Evolutionary conservation across 129 eudicot genomes (phyloP), one percentile per base, ranked within the genome.

Genomic region (Oenanthe sinensis): DNA sequence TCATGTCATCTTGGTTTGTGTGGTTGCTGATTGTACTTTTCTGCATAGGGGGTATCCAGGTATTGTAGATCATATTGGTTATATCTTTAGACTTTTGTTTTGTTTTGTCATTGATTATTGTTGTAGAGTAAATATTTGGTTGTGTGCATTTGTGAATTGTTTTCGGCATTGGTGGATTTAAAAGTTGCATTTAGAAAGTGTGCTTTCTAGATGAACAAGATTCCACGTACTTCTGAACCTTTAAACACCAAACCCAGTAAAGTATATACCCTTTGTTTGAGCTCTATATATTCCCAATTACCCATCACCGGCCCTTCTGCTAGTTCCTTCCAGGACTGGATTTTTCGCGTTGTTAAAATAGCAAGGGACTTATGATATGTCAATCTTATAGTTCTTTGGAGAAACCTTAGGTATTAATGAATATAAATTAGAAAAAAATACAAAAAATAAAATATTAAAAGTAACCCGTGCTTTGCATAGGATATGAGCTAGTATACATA

Each of bases 1-100:
- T 95, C 62, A 95, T 95, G 98, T 91, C 97, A 75, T 75, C 97
- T 67, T 95, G 96, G 98, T 91, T 95, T 82, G 89, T 91, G 75
- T 88, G 93, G 97, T 78, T 91, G 87, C 96, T 96, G 77, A 96
- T 96, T 72, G 88, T 90, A 26, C 88, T 96, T 75, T 96, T 96
- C 85, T 92, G 96, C 92, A 82, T 92, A 70, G 99, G 99, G 63
- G 93, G 97, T 63, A 63, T 92, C n/a, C 95, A 96, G 97, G 99
- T 96, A 90, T 78, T 14, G 30, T 16, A 37, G 70, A n/a, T 74
- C 30, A 3, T 28, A 74, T 10, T 45, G 37, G 5, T 78, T 65
- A 58, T 26, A 78, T 58, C 74, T 46, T 79, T 37, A 58, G n/a
- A 24, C 62, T 5, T 54, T 5, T 6, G 9, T 60, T 58, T 58